Percentiles rank a stretch among this genome's conserved stretches.
Evolutionary conservation across 306 rosid genomes (phyloP).

Genomic region (Inga leiocalycina): DNA sequence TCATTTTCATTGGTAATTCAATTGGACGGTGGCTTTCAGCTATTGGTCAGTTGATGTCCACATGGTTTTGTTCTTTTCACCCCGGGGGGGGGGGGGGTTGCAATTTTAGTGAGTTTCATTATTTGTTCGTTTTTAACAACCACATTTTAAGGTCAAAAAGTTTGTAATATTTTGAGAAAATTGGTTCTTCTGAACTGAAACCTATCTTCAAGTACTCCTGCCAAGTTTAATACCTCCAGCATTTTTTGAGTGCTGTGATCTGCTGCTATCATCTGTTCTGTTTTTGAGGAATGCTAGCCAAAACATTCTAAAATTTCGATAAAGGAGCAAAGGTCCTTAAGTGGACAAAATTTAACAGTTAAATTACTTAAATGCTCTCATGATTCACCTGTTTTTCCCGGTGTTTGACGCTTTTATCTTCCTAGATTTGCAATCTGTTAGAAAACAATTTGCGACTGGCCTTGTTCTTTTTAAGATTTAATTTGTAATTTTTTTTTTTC

Average conservation of each 20-base stretch:
- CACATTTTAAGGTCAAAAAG: neutral
- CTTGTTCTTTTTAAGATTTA: neutral
- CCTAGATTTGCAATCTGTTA: neutral
- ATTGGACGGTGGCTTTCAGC: neutral
- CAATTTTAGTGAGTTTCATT: neutral
- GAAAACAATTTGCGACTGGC: neutral
- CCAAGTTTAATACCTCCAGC: neutral
- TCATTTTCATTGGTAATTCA: slow-evolving; percentile 8
- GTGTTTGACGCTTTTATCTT: neutral
- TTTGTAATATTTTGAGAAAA: neutral
- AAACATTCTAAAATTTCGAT: neutral
- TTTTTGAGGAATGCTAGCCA: neutral
- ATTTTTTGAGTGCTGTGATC: neutral
- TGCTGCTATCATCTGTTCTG: neutral
- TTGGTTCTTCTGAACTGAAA: neutral
- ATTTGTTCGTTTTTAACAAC: neutral
- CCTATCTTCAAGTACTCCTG: neutral
- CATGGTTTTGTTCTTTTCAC: neutral
- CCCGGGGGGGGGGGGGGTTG: too few relatives aligned
- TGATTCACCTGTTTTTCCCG: neutral
- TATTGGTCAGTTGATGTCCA: neutral
- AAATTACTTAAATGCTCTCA: neutral
- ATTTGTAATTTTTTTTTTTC: neutral
- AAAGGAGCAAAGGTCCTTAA: neutral
- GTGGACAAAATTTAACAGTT: neutral